phyloP scores from a whole-genome alignment of 2,329 filamentous ascomycete genomes.

The Colletotrichum sojae region DNA sequence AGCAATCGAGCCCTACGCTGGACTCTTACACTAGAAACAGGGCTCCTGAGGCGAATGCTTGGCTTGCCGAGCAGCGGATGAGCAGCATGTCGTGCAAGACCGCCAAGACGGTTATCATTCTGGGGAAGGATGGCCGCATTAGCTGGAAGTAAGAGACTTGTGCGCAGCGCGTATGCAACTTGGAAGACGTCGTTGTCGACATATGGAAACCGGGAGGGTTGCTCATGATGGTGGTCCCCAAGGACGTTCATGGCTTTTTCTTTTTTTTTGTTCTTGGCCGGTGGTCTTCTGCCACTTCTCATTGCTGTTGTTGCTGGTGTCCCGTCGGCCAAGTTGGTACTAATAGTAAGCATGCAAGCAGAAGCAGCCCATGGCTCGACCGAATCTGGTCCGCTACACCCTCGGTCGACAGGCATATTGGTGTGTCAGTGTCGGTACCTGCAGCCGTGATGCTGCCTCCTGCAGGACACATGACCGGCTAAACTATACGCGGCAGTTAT shows the following conservation, averaged over 20 bases:
- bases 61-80: neutral
- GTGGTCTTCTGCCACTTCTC: neutral
- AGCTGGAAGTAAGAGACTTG: conserved; percentile 1
- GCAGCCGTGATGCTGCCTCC: conserved; percentile 32
- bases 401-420: neutral
- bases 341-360: neutral
- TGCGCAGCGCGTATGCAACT: neutral
- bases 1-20: neutral
- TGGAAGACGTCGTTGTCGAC: no score
- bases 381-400: neutral
- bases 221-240: no score
- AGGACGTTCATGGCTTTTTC: neutral
- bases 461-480: conserved; percentile 35
- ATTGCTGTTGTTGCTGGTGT: neutral
- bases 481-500: conserved; percentile 3
- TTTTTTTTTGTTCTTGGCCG: neutral
- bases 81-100: neutral
- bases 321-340: neutral
- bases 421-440: conserved; percentile 25
- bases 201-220: no score
- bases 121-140: conserved; percentile 16
- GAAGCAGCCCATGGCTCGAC: neutral
- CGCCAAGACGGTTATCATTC: conserved; percentile 22
- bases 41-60: conserved; percentile 2
- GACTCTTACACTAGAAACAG: neutral